Conservation (phyloP, 176 grass and related monocot species). For the Oryza longistaminata region DNA sequence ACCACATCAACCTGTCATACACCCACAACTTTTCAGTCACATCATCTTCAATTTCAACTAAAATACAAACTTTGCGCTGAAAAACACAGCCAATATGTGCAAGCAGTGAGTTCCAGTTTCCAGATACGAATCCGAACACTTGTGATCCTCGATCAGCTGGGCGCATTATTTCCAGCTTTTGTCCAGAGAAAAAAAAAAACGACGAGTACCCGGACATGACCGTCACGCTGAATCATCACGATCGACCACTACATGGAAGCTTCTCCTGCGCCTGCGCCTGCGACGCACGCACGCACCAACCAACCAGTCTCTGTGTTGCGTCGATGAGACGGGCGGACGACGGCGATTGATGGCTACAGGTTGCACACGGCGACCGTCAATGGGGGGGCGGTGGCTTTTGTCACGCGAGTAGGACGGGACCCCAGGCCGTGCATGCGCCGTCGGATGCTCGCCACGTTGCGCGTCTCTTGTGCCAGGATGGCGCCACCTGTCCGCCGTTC, state of each 20-base stretch:
- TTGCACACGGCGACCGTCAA: neutral
- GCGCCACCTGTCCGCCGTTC: constrained; percentile 4
- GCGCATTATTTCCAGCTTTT: neutral
- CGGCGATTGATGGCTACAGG: neutral
- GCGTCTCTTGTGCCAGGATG: neutral
- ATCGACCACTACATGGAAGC: neutral
- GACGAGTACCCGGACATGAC: neutral
- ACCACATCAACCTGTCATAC: too few species aligned
- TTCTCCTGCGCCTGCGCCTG: constrained; percentile 11
- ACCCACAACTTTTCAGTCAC: too few species aligned
- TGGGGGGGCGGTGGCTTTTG: neutral
- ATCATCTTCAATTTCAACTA: too few species aligned
- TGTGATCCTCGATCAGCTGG: neutral
- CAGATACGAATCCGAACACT: neutral
- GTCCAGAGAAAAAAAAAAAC: neutral
- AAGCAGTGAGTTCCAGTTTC: neutral
- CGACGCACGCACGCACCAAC: constrained; percentile 12
- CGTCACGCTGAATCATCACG: neutral
- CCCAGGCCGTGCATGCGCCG: neutral
- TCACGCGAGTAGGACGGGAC: neutral
- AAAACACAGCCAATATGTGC: too few species aligned
- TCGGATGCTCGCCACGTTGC: constrained; percentile 41
- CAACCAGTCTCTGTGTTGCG: neutral
- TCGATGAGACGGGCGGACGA: constrained; percentile 1
- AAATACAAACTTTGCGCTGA: too few species aligned